Base-by-base conservation (phyloP, 208 protist genomes). In the Trypanosoma rangeli region DNA sequence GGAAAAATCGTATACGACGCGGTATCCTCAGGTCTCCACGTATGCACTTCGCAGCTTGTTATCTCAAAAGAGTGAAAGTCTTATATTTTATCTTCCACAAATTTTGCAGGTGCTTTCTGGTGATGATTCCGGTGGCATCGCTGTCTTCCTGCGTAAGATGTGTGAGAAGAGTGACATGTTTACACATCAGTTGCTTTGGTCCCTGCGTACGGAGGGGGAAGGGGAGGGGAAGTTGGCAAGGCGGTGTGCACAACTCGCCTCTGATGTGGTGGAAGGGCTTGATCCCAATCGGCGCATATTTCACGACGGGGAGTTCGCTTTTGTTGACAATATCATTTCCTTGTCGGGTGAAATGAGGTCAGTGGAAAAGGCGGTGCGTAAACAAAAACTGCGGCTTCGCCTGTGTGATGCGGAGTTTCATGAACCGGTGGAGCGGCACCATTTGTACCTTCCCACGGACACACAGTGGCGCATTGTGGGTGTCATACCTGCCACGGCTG, bases 41-140 rank as follows among this genome's bases (percentile, higher is more conserved):
- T 96, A 89, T 76, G 91, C 88, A 13, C 87, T 94, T 56, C 80
- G 83, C 49, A 93, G 88, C 68, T 80, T 96, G 48, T 74, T 93
- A 22, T 85, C 83, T 22, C 80, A 90, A 74, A 74, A 76, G 59
- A 86, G 82, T 66, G 86, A 94, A 62, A 62, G 78, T 65, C 83
- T 97, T 64, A 92, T 94, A 74, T 97, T 97, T 70, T 97, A 93
- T 76, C 81, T 97, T 37, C 92, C 89, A 48, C 92, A 97, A 84
- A 81, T 97, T 29, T 79, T 94, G 54, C 92, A 97, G 76, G 72
- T 91, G 49, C 76, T 95, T 35, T 80, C 84, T 29, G 72, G 65
- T 20, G 89, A 95, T 76, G 61, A 35, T 48, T 83, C 67, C 54
- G 89, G 81, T 56, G 72, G 57, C 52, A 86, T 94, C 57, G 68